Percentiles rank a stretch among this genome's conserved stretches.
phyloP scores from a whole-genome alignment of 2,329 filamentous ascomycete genomes.

The Colletotrichum sp. region DNA sequence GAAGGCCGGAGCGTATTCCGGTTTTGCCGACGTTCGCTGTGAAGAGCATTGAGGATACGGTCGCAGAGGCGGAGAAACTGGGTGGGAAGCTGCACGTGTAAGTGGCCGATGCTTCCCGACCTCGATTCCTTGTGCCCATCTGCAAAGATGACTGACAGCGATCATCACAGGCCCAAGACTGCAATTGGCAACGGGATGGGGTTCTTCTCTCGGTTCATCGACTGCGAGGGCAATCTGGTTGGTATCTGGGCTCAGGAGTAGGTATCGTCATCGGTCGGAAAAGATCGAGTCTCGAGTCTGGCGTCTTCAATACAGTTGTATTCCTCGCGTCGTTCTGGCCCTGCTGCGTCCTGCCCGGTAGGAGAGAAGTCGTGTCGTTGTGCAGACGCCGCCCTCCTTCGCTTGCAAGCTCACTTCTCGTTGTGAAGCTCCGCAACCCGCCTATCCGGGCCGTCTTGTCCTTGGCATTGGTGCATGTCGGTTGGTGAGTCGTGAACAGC shows the following conservation, averaged over 20 bases:
- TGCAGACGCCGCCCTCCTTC: not conserved
- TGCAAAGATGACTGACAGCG: not conserved
- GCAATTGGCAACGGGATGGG: slow-evolving; percentile 38
- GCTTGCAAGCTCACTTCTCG: not conserved
- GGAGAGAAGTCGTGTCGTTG: not conserved
- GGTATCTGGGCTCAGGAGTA: slow-evolving; percentile 37
- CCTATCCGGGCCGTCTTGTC: slow-evolving; percentile 9
- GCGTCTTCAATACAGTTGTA: not conserved
- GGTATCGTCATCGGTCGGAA: not conserved
- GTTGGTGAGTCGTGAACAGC: not conserved
- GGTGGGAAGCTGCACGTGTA: slow-evolving; percentile 41
- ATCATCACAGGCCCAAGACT: slow-evolving; percentile 36
- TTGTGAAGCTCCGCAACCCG: not conserved
- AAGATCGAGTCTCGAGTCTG: not conserved
- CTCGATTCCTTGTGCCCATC: not conserved
- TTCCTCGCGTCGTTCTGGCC: not conserved
- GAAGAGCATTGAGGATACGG: slow-evolving; percentile 34
- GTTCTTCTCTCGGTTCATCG: slow-evolving; percentile 38
- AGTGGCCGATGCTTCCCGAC: slow-evolving; percentile 21
- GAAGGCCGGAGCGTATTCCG: slow-evolving; percentile 27
- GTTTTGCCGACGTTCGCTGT: slow-evolving; percentile 39
- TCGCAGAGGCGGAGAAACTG: slow-evolving; percentile 30
- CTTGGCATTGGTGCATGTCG: not conserved
- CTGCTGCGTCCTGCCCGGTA: not conserved
- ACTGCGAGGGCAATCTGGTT: slow-evolving; percentile 43